Evolutionary conservation across 352 stramenopile species (phyloP), one percentile per base, ranked within the genome.

Genomic region (Phytophthora crassamura): DNA sequence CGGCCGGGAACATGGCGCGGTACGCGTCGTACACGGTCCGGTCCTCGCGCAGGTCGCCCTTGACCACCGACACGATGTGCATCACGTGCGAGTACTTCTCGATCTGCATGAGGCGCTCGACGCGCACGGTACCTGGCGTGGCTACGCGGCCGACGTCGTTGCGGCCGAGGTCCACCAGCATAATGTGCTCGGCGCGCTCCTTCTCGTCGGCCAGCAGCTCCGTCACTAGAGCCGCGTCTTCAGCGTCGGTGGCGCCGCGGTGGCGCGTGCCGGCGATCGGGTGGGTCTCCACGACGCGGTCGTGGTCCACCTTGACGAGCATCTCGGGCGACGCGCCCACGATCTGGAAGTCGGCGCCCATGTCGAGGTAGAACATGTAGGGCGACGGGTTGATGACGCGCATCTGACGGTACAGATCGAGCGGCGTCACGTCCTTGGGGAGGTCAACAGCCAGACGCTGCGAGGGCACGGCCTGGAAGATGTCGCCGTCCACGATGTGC

Each of bases 41-140:
- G 73, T 95, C 88, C 2, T 88, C 63, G 8, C 84, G 82, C 43
- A 97, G 60, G 32, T 88, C 64, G 45, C 89, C 89, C 72, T 93
- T 96, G 36, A 97, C 89, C 18, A 95, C 86, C 33, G 88, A 96
- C 51, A 96, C 88, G 59, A 97, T 96, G 76, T 97, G 89, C 86
- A 97, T 97, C 61, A 97, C 89, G 62, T 97, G 89, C 54, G 88
- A 96, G 78, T 97, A 97, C 74, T 94, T 94, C 55, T 97, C 89
- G 53, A 97, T 94, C 71, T 94, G 78, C 89, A 97, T 96, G 55
- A 97, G 82, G 48, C 75, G 74, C 57, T 97, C 86, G 22, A 97
- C 88, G 7, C 78, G 83, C 33, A 97, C 89, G 1, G 85, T 80
- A 9, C 89, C 89, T 2, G 89, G 88, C 61, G 78, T 86, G 33